Conservation (phyloP, 2,329 filamentous ascomycete species). For the Aspergillus caelatus region DNA sequence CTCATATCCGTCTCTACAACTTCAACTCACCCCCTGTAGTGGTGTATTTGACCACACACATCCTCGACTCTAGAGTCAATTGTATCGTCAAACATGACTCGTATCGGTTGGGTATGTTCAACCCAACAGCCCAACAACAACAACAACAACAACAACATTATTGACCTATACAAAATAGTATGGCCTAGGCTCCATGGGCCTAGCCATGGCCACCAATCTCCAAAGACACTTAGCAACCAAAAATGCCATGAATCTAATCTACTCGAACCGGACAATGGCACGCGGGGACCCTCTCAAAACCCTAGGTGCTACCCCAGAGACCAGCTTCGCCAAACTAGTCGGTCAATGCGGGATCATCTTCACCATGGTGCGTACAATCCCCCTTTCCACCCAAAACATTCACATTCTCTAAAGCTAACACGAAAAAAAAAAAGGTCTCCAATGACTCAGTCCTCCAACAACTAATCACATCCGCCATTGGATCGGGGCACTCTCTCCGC, state of each 20-base stretch:
- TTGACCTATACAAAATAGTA: conserved; percentile 28
- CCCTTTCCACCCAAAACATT: neutral
- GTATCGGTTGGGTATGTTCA: conserved; percentile 40
- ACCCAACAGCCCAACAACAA: neutral
- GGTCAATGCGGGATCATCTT: conserved; percentile 44
- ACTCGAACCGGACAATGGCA: conserved; percentile 46
- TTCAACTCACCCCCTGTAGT: neutral
- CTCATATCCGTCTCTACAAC: neutral
- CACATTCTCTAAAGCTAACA: conserved; percentile 7
- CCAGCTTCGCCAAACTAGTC: conserved; percentile 38
- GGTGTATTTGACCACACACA: neutral
- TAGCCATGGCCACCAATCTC: conserved; percentile 48
- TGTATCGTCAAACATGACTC: conserved; percentile 26
- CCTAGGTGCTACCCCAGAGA: conserved; percentile 37
- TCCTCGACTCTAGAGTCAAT: neutral
- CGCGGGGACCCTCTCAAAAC: conserved; percentile 40
- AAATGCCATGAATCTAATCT: conserved; percentile 37
- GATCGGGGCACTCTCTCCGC: conserved; percentile 44
- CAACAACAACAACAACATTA: neutral
- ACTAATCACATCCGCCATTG: conserved; percentile 30
- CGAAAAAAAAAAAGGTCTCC: conserved; percentile 35
- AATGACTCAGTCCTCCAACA: conserved; percentile 44
- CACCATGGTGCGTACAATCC: conserved; percentile 33
- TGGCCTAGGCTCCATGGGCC: conserved; percentile 50
- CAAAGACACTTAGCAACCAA: conserved; percentile 42